phyloP scores from a whole-genome alignment of 1,284 basidiomycete genomes.

The Heterobasidion occidentale region DNA sequence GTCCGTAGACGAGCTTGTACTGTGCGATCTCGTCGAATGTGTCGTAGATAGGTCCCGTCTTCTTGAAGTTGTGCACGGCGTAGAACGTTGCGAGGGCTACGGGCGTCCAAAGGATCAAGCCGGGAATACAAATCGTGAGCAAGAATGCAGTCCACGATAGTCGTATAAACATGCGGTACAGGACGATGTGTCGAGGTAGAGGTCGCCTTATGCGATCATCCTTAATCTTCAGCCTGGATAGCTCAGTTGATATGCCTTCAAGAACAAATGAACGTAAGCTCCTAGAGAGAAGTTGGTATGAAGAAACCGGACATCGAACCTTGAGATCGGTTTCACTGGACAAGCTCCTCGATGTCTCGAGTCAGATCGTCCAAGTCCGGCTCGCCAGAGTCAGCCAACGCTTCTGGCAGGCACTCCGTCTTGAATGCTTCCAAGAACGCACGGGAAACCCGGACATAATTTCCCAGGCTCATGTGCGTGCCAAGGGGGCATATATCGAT shows the following conservation, averaged over 20 bases:
- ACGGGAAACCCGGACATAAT: constrained; percentile 69
- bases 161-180: constrained; percentile 59
- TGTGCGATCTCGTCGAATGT: constrained; percentile 85
- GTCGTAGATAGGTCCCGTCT: constrained; percentile 71
- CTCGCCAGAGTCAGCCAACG: background rate
- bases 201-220: constrained; percentile 74
- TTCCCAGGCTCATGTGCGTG: constrained; percentile 72
- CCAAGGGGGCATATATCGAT: constrained; percentile 75
- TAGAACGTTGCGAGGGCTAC: constrained; percentile 62
- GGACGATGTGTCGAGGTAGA: constrained; percentile 44
- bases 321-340: constrained; percentile 46
- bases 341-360: constrained; percentile 20
- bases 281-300: too few relatives aligned
- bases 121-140: constrained; percentile 67
- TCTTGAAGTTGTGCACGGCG: constrained; percentile 63
- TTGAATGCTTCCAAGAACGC: constrained; percentile 75
- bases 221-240: constrained; percentile 61
- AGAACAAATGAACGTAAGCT: background rate
- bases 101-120: constrained; percentile 74
- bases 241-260: constrained; percentile 27
- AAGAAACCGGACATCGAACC: constrained; percentile 26
- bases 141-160: constrained; percentile 58
- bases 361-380: background rate
- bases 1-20: constrained; percentile 78
- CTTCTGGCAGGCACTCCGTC: constrained; percentile 9